Base-by-base conservation (phyloP, 495 filamentous ascomycete genomes). In the Penicillium longicatenatum region DNA sequence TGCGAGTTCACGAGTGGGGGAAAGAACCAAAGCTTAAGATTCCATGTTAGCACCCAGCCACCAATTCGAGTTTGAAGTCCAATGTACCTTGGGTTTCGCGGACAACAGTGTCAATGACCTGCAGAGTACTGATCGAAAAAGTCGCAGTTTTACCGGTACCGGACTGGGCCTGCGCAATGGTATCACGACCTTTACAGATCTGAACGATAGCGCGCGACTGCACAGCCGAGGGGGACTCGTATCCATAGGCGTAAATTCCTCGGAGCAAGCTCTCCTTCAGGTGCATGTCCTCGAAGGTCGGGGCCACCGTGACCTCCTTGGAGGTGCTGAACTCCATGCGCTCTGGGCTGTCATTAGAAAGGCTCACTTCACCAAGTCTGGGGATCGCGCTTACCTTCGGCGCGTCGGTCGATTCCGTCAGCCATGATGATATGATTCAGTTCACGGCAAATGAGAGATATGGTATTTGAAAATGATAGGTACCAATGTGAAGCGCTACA, bases 101-200 rank as follows among this genome's bases (percentile, higher is more conserved):
- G 41, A 97, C 80, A 41, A 80, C 84, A 3, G 88, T 90, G 65
- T 94, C 89, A 79, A 93, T 92, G 63, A 96, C 90, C 71, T 98
- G 94, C 29, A 99, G 87, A 69, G 95, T 92, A 67, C 90, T 94
- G 76, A 99, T 97, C 54, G 93, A 93, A 80, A 99, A 99, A 1
- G 94, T 99, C 10, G 94, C 94, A 21, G 94, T 99, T 81, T 99
- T 99, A 79, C 94, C 94, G 51, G 94, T 99, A 78, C 94, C 94
- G 51, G 92, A 97, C 81, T 99, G 94, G n/a, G 94, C 94, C 74
- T 99, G 94, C 33, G 94, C 94, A 72, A 99, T 99, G 50, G 92
- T 96, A 71, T 99, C 94, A 72, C 92, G 91, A 59, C 93, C 94
- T 79, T 96, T 98, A 84, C 93, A 97, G 68, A 98, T 92, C 74